phyloP scores from a whole-genome alignment of 148 eudicot genomes.

The Fagopyrum tataricum region DNA sequence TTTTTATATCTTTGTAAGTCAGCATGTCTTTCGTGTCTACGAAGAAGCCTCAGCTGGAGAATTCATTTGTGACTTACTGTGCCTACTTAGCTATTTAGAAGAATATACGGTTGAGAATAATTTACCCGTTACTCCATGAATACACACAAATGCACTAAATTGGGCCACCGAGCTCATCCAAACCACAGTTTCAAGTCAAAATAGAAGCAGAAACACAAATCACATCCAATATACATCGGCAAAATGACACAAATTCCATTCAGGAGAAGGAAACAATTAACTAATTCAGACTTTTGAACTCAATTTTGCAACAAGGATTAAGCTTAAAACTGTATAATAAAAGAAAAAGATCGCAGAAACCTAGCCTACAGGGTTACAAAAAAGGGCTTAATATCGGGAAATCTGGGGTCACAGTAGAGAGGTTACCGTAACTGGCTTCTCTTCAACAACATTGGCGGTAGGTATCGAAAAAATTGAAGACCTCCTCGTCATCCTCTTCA shows the following conservation, averaged over 20 bases:
- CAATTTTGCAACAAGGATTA: not conserved
- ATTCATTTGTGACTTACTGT: not conserved
- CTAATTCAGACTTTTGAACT: not conserved
- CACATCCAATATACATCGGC: not conserved
- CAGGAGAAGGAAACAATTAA: not conserved
- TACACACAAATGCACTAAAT: not conserved
- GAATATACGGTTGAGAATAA: not conserved
- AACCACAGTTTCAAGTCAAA: not conserved
- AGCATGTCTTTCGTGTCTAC: not conserved
- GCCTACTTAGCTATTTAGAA: not conserved
- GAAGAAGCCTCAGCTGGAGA: not conserved
- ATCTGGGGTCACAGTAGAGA: not conserved
- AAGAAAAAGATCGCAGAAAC: not conserved
- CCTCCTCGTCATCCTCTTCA: conserved; percentile 3
- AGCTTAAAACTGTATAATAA: not conserved
- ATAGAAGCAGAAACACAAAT: not conserved
- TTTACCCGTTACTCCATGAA: not conserved
- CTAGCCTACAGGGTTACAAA: not conserved
- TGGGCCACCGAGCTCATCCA: not conserved
- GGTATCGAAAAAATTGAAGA: not conserved
- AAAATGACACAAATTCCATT: not conserved
- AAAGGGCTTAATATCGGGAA: not conserved
- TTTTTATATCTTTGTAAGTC: not conserved
- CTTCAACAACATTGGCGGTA: not conserved
- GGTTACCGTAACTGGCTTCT: not conserved